Evolutionary conservation across 2,329 filamentous ascomycete species (phyloP), one percentile per base, ranked within the genome.

Genomic region (Neofusicoccum ribis): DNA sequence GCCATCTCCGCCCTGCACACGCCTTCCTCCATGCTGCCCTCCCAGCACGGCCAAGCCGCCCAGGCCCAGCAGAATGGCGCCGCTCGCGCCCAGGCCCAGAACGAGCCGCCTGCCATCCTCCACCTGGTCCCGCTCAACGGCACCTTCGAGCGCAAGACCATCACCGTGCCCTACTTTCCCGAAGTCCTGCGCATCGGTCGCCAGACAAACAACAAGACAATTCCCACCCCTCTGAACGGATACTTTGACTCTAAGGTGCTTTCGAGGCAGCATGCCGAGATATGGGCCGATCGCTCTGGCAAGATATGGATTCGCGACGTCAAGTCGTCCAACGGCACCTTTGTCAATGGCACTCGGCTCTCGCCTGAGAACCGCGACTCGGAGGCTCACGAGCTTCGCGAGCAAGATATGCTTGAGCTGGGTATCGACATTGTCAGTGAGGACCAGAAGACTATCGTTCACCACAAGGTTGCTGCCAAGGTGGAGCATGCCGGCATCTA

Each of bases 401-500:
- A 94, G 66, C 89, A 92, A 69, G 95, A 99, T 74, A 92, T 95
- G 68, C 82, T 99, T 62, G 95, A 99, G 75, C 85, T 99, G 41
- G 95, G 95, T 64, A 99, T 99, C 72, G 95, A 99, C 75, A 99
- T 99, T 73, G 94, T 99, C 60, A 97, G 92, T 78, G 95, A 99
- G 77, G 95, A 99, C 76, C 94, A 98, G 77, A 98, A 97, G 80
- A 97, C 93, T 0, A 93, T 99, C 34, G 93, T 99, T 14, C 95
- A 99, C 75, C 95, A 98, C 81, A 99, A 99, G 76, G 95, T 99
- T 54, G 93, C 94, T 20, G 93, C 95, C 64, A 96, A 96, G 76
- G 93, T 99, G 64, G 95, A 99, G 77, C 92, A 97, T 79, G 93
- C 95, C 44, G 95, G 95, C 6, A 90, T 94, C 69, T 86, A 93